Conservation (phyloP, 768 basidiomycete species). For the Trametes cinnabarina region DNA sequence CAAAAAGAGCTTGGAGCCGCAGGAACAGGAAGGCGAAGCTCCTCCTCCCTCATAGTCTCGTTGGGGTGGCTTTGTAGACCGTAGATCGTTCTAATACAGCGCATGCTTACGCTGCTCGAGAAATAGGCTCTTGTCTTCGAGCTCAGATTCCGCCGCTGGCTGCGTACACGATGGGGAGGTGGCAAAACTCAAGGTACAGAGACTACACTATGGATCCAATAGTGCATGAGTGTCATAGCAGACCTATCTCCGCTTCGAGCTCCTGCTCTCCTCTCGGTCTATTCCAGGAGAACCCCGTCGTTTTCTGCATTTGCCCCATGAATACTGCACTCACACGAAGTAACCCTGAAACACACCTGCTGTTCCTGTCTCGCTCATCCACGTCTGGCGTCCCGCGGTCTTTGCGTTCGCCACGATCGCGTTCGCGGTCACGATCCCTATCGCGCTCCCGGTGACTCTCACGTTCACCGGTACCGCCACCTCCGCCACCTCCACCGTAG, state of each 20-base stretch:
- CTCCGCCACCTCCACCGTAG: conserved; percentile 55
- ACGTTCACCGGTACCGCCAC: not conserved
- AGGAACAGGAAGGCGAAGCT: conserved; percentile 19
- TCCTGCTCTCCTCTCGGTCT: conserved; percentile 60
- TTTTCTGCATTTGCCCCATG: conserved; percentile 47
- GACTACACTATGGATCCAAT: not conserved
- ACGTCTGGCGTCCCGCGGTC: conserved; percentile 52
- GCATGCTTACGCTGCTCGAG: not conserved
- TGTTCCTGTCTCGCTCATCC: conserved; percentile 58
- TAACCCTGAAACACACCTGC: conserved; percentile 43
- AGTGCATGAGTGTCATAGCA: not conserved
- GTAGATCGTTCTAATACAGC: conserved; percentile 13
- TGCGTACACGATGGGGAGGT: not conserved
- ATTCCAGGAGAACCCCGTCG: conserved; percentile 61
- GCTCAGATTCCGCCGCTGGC: not conserved
- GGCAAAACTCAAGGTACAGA: not conserved
- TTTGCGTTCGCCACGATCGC: conserved; percentile 30
- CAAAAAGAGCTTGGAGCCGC: conserved; percentile 57
- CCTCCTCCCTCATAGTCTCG: conserved; percentile 10
- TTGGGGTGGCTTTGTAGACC: conserved; percentile 5
- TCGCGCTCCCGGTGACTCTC: conserved; percentile 24
- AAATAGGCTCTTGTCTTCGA: no score
- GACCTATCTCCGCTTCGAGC: conserved; percentile 59
- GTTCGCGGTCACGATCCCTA: conserved; percentile 23
- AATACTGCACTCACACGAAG: not conserved